Conservation (phyloP, 2,329 filamentous ascomycete species). For the Rugonectria rugulosa region DNA sequence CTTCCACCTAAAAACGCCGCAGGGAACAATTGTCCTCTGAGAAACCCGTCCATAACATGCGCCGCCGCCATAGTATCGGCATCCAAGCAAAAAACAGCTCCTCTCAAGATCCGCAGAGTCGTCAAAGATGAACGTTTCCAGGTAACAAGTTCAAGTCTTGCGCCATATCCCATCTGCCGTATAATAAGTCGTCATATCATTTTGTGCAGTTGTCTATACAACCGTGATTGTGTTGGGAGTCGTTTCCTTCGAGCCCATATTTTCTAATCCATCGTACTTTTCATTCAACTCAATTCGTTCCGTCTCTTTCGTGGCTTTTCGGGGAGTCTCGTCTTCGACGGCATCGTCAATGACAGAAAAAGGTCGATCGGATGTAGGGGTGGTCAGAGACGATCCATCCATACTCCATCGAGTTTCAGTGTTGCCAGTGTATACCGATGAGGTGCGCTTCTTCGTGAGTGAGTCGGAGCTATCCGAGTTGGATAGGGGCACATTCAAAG, state of each 20-base stretch:
- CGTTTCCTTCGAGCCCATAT: constrained; percentile 35
- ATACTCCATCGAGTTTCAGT: constrained; percentile 49
- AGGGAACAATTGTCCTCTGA: constrained; percentile 19
- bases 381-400: constrained; percentile 48
- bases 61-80: constrained; percentile 38
- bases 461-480: constrained; percentile 41
- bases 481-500: constrained; percentile 27
- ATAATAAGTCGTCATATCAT: constrained; percentile 30
- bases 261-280: constrained; percentile 32
- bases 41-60: constrained; percentile 34
- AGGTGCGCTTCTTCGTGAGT: constrained; percentile 45
- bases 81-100: constrained; percentile 35
- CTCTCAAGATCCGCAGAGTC: constrained; percentile 30
- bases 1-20: constrained; percentile 35
- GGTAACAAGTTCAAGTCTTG: constrained; percentile 29
- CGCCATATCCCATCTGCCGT: constrained; percentile 34
- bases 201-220: constrained; percentile 31
- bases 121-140: constrained; percentile 24
- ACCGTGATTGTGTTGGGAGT: constrained; percentile 37
- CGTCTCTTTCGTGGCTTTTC: constrained; percentile 36
- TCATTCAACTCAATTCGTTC: constrained; percentile 33
- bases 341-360: constrained; percentile 44
- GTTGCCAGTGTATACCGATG: constrained; percentile 48
- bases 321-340: constrained; percentile 43
- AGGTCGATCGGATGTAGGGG: constrained; percentile 48